Base-by-base conservation (phyloP, 2,329 filamentous ascomycete genomes). In the Calonectria leucothoes region DNA sequence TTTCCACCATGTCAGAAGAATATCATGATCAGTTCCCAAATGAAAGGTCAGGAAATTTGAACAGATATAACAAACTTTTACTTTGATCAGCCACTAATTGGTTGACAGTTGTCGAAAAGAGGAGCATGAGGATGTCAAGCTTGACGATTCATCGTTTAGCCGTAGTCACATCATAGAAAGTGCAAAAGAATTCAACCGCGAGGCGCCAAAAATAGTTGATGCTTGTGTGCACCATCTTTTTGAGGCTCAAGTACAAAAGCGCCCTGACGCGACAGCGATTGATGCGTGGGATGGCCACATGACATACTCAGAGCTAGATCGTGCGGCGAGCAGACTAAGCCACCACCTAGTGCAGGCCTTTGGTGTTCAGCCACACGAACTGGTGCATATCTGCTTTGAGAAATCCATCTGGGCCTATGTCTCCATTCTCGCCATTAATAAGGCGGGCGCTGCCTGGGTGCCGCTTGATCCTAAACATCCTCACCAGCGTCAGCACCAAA, bases 281-380 rank as follows among this genome's bases (percentile, higher is more conserved):
- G 64, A 48, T 25, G 75, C 81, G 0, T 82, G 81, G 79, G 80
- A 82, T 48, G 78, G 77, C 4, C n/a, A 75, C 0, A 64, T 81
- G 6, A 80, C 79, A 0, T 82, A 78, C 27, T 27, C 17, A 1
- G 63, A 77, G 11, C 65, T 79, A 1, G 65, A 75, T 8, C 14
- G 10, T 1, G 23, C 69, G 4, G 17, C 78, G 0, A 67, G 23
- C 5, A 12, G 10, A 4, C 29, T 79, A 6, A 70, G 71, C 3
- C 23, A 14, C 14, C 31, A 66, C 14, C 67, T 79, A 6, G 15
- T 52, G 6, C 7, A 52, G 8, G 17, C 27, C 8, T 25, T 29
- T 6, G 11, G 23, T 11, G 25, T 52, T 29, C 23, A 27, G 15
- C 12, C 45, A 6, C 45, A 64, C 10, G n/a, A 39, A 15, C 20